These are phyloP conservation scores for Zymoseptoria pseudotritici DNA, from an alignment of 2,329 filamentous ascomycete genomes.

Conservation along the genomic window DNA sequence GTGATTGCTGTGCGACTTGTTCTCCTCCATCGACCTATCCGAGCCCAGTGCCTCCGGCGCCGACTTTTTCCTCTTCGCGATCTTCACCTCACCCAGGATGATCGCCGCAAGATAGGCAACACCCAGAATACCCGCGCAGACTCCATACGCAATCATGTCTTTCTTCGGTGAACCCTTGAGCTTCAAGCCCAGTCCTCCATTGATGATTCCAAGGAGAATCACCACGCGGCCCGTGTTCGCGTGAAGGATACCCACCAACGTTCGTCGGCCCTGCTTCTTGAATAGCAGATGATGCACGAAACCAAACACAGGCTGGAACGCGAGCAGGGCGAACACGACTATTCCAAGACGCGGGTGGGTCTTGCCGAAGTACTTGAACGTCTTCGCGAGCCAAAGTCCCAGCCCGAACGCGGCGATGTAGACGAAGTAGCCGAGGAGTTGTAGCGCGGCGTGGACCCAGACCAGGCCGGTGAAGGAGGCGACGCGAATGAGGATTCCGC, in stretches of 20 bases:
- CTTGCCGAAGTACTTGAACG: constrained; percentile 31
- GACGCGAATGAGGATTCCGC: constrained; percentile 39
- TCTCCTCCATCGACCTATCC: neutral
- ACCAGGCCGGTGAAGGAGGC: constrained; percentile 38
- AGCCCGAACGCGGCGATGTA: constrained; percentile 45
- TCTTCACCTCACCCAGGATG: constrained; percentile 24
- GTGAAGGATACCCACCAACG: constrained; percentile 38
- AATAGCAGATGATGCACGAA: constrained; percentile 46
- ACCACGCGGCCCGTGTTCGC: constrained; percentile 28
- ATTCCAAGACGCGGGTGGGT: constrained; percentile 50
- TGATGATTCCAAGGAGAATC: constrained; percentile 48
- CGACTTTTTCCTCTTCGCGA: constrained; percentile 5
- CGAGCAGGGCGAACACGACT: constrained; percentile 42
- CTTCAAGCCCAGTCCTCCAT: constrained; percentile 48
- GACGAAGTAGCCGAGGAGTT: constrained; percentile 42
- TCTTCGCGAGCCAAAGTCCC: constrained; percentile 44
- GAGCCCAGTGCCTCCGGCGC: neutral
- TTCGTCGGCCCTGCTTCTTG: constrained; percentile 40
- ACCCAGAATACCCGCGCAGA: constrained; percentile 43
- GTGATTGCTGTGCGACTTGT: neutral
- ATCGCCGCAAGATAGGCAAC: constrained; percentile 33
- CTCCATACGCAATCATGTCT: constrained; percentile 39
- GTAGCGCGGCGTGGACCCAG: constrained; percentile 42
- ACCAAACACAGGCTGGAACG: constrained; percentile 50
- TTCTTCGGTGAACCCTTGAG: constrained; percentile 34